Percentiles rank a stretch among this genome's conserved stretches.
These are phyloP conservation scores for Mallotus repandus DNA, from an alignment of 441 rosid species.

Conservation along the genomic window DNA sequence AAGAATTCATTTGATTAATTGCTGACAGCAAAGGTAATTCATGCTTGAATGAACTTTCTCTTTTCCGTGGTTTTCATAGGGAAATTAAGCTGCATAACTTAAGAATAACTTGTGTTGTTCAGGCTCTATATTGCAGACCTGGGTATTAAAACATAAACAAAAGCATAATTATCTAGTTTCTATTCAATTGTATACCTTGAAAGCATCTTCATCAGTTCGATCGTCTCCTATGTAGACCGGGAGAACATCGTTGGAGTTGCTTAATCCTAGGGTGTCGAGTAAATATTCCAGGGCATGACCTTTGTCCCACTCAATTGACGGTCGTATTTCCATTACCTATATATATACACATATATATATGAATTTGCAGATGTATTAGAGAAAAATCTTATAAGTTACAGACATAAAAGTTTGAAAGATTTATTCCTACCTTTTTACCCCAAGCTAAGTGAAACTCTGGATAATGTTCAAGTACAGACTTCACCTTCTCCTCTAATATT, in stretches of 20 bases:
- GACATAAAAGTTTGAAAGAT: background rate
- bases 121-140: no score
- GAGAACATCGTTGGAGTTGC: constrained; percentile 57
- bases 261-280: constrained; percentile 76
- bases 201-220: constrained; percentile 89
- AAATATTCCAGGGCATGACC: constrained; percentile 84
- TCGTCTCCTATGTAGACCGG: constrained; percentile 88
- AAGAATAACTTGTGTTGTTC: no score
- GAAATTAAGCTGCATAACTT: no score
- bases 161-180: no score
- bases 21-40: no score
- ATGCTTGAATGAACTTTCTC: no score
- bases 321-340: constrained; percentile 80
- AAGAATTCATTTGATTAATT: no score
- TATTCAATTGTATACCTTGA: constrained; percentile 44
- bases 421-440: constrained; percentile 74
- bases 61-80: no score
- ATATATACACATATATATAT: constrained; percentile 7
- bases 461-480: constrained; percentile 48
- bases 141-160: no score
- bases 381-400: background rate
- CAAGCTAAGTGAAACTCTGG: constrained; percentile 72
- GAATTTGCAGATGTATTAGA: background rate
- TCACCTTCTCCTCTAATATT: constrained; percentile 44
- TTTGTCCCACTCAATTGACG: constrained; percentile 87